phyloP scores from a whole-genome alignment of 805 yeast genomes.

The Saccharomycopsis schoenii region DNA sequence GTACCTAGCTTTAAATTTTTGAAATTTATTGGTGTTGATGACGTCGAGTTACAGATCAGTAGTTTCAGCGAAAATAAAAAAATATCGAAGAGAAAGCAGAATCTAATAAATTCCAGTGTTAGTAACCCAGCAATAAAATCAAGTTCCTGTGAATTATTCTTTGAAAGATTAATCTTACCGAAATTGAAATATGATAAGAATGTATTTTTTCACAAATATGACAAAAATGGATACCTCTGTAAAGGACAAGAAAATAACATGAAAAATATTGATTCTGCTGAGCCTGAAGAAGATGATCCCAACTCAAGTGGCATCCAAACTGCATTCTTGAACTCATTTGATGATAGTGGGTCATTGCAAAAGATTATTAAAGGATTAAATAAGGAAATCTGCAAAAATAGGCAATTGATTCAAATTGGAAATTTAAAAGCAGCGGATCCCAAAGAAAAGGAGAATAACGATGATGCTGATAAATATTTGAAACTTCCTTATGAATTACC shows the following conservation, averaged over 20 bases:
- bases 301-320: background rate
- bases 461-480: background rate
- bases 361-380: background rate
- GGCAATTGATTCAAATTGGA: background rate
- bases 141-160: background rate
- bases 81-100: background rate
- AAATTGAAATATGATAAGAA: background rate
- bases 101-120: background rate
- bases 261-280: background rate
- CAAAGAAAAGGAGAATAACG: no score
- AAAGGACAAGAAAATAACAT: background rate
- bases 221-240: background rate
- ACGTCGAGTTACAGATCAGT: background rate
- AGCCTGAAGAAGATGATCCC: background rate
- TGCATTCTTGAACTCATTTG: background rate
- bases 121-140: background rate
- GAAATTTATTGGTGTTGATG: slow-evolving; percentile 7
- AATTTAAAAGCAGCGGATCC: background rate
- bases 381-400: background rate
- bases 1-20: background rate
- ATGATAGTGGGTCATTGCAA: background rate
- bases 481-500: background rate
- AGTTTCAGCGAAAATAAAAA: background rate
- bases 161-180: background rate
- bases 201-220: background rate